Evolutionary conservation across 1,284 basidiomycete genomes (phyloP), one percentile per base, ranked within the genome.

Genomic region (Moniliophthora roreri): DNA sequence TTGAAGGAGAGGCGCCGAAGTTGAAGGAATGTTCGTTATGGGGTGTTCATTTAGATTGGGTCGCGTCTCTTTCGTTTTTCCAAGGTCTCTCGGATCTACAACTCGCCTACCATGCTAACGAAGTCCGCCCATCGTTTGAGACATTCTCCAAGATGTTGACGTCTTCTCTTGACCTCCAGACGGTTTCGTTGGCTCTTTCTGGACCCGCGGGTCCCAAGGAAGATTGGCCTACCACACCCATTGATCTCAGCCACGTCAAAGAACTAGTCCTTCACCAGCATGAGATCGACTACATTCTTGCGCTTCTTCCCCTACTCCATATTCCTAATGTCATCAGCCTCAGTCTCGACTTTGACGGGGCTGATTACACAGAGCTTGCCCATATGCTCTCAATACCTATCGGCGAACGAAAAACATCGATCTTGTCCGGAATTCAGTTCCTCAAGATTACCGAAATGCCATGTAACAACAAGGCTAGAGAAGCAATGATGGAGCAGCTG

Each of bases 1-100:
- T 88, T 66, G 63, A 74, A 16, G 82, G 81, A 0, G 66, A 70
- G 36, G 78, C 78, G n/a, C 85, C 85, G 1, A 72, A 67, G 13
- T 66, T 88, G 3, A 67, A 63, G n/a, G 60, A 65, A 6, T 63
- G 79, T 18, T 66, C 70, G 2, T 68, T 88, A 16, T 85, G 81
- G 81, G 84, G 83, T 32, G 80, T 87, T 1, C 84, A 86, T 53
- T 61, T 87, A 23, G 76, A 82, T 51, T 88, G 86, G 85, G 71
- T 75, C 13, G 65, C 64, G 47, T 76, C 72, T 9, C 59, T 69
- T 8, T 61, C 70, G 28, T 74, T 79, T 42, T 66, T 78, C 35
- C 61, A 58, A 34, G 73, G 65, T 9, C 66, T 88, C 21, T 62
- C 59, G n/a, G 73, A 77, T 11, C 60, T 88, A 16, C 77, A 82